Percentiles rank a stretch among this genome's conserved stretches.
phyloP scores from a whole-genome alignment of 139 green algal species.

The Chlorella sp. region DNA sequence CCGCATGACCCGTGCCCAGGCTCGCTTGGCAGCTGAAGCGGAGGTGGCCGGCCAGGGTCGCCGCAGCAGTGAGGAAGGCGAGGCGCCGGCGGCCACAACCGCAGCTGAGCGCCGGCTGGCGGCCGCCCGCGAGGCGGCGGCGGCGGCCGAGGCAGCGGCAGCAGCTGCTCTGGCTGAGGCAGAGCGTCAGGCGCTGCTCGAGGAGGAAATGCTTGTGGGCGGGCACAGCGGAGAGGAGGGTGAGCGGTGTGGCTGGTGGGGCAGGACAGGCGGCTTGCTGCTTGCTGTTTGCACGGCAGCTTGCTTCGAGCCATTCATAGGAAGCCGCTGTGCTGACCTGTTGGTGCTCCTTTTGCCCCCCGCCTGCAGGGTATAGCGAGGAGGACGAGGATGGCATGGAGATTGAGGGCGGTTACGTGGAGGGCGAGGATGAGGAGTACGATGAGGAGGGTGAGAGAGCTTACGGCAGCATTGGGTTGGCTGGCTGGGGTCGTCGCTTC shows the following conservation, averaged over 20 bases:
- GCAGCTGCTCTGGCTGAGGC: neutral
- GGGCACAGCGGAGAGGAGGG: slow-evolving; percentile 25
- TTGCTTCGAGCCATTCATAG: too few relatives aligned
- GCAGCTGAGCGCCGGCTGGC: too few relatives aligned
- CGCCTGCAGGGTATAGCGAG: neutral
- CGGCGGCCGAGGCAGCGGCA: neutral
- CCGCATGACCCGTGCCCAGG: too few relatives aligned
- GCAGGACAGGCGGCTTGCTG: too few relatives aligned
- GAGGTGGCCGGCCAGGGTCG: neutral
- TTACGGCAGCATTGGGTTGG: too few relatives aligned
- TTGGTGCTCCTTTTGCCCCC: neutral
- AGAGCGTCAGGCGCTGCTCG: neutral
- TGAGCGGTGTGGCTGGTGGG: slow-evolving; percentile 7
- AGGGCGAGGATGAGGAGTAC: slow-evolving; percentile 61
- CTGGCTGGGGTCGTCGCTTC: too few relatives aligned
- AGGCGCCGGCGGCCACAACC: too few relatives aligned
- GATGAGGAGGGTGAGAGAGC: slow-evolving; percentile 61
- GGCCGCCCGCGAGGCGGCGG: neutral
- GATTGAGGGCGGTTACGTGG: slow-evolving; percentile 56
- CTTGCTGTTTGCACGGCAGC: neutral
- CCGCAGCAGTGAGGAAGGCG: too few relatives aligned
- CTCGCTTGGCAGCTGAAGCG: too few relatives aligned
- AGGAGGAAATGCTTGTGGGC: slow-evolving; percentile 19
- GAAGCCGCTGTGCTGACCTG: neutral
- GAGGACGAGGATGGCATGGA: slow-evolving; percentile 57